These are phyloP conservation scores for Testicularia cyperi DNA, from an alignment of 1,284 basidiomycete species.

Conservation along the genomic window DNA sequence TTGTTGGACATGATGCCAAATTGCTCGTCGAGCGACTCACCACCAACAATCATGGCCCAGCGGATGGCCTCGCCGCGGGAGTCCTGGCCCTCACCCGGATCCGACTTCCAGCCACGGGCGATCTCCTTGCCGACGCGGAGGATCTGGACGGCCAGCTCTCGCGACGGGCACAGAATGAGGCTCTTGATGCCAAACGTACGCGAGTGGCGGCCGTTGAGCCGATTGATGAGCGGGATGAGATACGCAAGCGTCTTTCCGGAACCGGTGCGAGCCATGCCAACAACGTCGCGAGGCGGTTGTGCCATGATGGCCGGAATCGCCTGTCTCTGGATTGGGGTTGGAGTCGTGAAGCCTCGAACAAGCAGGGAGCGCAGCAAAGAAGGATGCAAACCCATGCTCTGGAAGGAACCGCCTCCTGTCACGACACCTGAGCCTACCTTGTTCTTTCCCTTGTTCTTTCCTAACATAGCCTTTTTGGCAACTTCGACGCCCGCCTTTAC, in stretches of 20 bases:
- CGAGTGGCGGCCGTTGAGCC: conserved; percentile 78
- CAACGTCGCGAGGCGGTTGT: conserved; percentile 85
- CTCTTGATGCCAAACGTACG: conserved; percentile 81
- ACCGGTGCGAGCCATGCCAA: conserved; percentile 97
- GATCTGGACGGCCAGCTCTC: conserved; percentile 92
- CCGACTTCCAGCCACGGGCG: conserved; percentile 68
- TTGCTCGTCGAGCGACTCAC: conserved; percentile 92
- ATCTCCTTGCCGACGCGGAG: conserved; percentile 93
- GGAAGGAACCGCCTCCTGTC: conserved; percentile 57
- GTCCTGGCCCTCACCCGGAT: conserved; percentile 63
- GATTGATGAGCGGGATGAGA: conserved; percentile 86
- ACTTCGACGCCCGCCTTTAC: conserved; percentile 53
- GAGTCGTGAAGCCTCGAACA: conserved; percentile 89
- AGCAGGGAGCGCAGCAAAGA: conserved; percentile 80
- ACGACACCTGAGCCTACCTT: conserved; percentile 45
- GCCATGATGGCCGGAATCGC: conserved; percentile 83
- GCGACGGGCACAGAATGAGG: conserved; percentile 84
- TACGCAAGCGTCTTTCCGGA: conserved; percentile 98
- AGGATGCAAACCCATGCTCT: conserved; percentile 68
- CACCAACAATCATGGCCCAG: conserved; percentile 94
- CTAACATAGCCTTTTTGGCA: conserved; percentile 41
- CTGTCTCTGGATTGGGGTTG: conserved; percentile 93
- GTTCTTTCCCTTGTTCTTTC: conserved; percentile 48
- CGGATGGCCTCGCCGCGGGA: conserved; percentile 68
- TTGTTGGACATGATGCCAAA: conserved; percentile 92